phyloP scores from a whole-genome alignment of 2,329 filamentous ascomycete genomes.

The Pseudogymnoascus sp. region DNA sequence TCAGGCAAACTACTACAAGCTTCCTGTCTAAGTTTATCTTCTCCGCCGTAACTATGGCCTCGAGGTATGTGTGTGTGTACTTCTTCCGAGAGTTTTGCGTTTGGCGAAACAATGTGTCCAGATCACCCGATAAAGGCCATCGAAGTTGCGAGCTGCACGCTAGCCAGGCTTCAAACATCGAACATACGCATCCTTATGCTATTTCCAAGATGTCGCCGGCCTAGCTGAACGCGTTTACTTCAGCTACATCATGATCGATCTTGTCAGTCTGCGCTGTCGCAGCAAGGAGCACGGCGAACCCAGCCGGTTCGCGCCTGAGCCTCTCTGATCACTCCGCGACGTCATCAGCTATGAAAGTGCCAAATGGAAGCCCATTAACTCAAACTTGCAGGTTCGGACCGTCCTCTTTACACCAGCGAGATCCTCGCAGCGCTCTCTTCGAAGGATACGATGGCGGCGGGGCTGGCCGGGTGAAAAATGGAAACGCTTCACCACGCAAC shows the following conservation, averaged over 20 bases:
- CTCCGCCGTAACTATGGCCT: constrained; percentile 7
- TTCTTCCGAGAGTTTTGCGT: background rate
- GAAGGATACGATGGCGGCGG: constrained; percentile 61
- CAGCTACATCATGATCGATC: background rate
- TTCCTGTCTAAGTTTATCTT: constrained; percentile 11
- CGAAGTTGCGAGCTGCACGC: background rate
- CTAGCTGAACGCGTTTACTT: background rate
- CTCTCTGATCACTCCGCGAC: background rate
- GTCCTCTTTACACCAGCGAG: constrained; percentile 66
- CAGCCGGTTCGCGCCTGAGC: background rate
- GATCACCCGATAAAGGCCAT: background rate
- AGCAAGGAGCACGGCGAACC: background rate
- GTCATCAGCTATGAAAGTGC: background rate
- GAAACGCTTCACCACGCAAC: constrained; percentile 14
- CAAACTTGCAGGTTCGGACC: constrained; percentile 52
- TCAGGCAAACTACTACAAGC: constrained; percentile 23
- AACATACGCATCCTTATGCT: background rate
- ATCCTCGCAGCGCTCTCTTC: constrained; percentile 68
- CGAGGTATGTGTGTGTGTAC: background rate
- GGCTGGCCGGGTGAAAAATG: constrained; percentile 12
- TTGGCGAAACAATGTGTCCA: background rate
- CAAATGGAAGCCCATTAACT: background rate
- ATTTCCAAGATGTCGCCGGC: background rate
- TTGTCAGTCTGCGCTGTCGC: background rate
- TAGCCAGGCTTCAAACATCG: background rate